Evolutionary conservation across 2,329 filamentous ascomycete species (phyloP).

Genomic region (Bipolaris cookei): DNA sequence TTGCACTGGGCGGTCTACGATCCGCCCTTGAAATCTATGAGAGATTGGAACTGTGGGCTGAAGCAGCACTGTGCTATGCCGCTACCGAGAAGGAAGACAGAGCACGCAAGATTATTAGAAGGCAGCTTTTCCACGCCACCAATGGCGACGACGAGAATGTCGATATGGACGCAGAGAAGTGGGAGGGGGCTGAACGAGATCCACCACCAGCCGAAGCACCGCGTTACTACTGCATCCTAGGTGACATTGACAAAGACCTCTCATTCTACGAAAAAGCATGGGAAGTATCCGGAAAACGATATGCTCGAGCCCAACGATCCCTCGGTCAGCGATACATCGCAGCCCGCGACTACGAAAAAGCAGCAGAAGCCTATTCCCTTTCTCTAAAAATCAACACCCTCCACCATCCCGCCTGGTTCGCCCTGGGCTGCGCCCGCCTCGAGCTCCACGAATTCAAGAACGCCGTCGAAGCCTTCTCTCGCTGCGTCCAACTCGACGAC

Average conservation of each 20-base stretch:
- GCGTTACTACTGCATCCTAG: conserved; percentile 88
- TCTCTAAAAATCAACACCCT: conserved; percentile 81
- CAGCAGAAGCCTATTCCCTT: conserved; percentile 77
- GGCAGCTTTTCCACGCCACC: conserved; percentile 76
- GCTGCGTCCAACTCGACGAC: conserved; percentile 84
- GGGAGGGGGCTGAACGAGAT: conserved; percentile 72
- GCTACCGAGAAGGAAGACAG: conserved; percentile 81
- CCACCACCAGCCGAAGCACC: conserved; percentile 82
- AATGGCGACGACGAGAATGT: conserved; percentile 48
- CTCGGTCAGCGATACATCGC: conserved; percentile 79
- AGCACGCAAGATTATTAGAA: conserved; percentile 75
- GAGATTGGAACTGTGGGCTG: conserved; percentile 89
- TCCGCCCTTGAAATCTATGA: conserved; percentile 97
- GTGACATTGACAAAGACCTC: conserved; percentile 80
- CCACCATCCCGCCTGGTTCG: conserved; percentile 85
- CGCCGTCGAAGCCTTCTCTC: conserved; percentile 81
- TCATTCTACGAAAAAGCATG: conserved; percentile 84
- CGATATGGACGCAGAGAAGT: conserved; percentile 55
- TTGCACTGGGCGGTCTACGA: conserved; percentile 80
- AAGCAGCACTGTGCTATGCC: conserved; percentile 89
- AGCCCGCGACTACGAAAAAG: conserved; percentile 69
- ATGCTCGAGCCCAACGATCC: conserved; percentile 84
- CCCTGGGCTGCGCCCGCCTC: conserved; percentile 85
- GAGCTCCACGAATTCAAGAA: conserved; percentile 77
- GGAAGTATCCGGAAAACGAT: conserved; percentile 81